phyloP scores from a whole-genome alignment of 768 basidiomycete genomes.

The Amyloporia xantha region DNA sequence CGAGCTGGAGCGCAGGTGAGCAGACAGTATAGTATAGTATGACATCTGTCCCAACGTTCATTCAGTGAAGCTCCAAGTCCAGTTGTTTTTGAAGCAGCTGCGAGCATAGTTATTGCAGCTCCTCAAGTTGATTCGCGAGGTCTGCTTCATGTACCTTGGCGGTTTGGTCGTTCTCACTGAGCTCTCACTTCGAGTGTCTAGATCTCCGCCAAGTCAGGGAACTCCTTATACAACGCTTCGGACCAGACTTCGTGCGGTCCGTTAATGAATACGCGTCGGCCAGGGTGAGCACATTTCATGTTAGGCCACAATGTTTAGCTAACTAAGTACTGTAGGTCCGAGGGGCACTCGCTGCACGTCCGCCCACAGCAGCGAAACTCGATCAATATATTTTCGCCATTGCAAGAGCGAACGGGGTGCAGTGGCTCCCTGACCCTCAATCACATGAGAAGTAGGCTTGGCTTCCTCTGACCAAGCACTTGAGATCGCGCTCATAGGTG shows the following conservation, averaged over 20 bases:
- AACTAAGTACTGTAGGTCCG: conserved; percentile 33
- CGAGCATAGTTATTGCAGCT: conserved; percentile 59
- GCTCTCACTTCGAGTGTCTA: conserved; percentile 20
- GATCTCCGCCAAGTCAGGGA: conserved; percentile 54
- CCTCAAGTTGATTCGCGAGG: conserved; percentile 54
- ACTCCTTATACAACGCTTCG: conserved; percentile 48
- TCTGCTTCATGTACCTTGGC: conserved; percentile 17
- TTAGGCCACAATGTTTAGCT: no score
- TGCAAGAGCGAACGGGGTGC: conserved; percentile 44
- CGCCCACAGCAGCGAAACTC: conserved; percentile 50
- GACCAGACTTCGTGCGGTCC: conserved; percentile 50
- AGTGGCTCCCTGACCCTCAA: conserved; percentile 56
- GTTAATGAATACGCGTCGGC: conserved; percentile 51
- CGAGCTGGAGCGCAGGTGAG: conserved; percentile 47
- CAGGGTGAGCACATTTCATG: conserved; percentile 31
- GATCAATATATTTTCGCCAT: conserved; percentile 50
- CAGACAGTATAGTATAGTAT: neutral
- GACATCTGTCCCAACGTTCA: no score
- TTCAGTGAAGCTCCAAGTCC: conserved; percentile 41
- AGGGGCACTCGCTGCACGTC: conserved; percentile 42
- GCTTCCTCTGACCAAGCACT: no score
- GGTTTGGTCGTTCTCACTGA: neutral
- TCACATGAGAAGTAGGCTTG: conserved; percentile 55
- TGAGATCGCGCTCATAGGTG: no score
- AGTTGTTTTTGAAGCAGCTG: conserved; percentile 55